Base-by-base conservation (phyloP, 768 basidiomycete species). In the Sistotremastrum niveocremeum region DNA sequence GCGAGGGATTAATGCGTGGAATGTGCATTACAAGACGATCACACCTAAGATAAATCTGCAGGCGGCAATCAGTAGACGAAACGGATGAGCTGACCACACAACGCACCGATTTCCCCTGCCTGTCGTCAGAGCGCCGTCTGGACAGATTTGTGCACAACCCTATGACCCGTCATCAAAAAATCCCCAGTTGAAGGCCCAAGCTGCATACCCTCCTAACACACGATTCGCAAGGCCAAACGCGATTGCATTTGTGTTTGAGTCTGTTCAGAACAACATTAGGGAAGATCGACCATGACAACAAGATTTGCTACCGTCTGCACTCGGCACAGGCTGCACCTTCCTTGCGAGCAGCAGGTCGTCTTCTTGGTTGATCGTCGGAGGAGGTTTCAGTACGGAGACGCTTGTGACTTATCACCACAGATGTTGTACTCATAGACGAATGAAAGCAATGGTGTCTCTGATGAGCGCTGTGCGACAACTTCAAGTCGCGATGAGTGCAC, bases 91-190 rank as follows among this genome's bases (percentile, higher is more conserved):
- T 30, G 38, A 4, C 4, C 12, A 30, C 34, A 45, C 50, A 32
- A 56, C 65, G 41, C 53, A 81, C 82, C 81, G 75, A 68, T 84
- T 85, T 10, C 84, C 84, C 60, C 84, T 79, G 6, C 84, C 84
- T 41, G 84, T 86, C 7, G 83, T 85, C 39, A 86, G 65, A 7
- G 82, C 84, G 44, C 80, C 64, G 58, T 87, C 84, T 42, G 84
- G 84, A 60, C 84, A 88, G 51, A 88, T 86, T 46, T 83, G 79
- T 42, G 77, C 79, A 55, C 81, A 84, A 8, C 81, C 82, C 20
- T 20, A 20, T 20, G 20, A 20, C 20, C 20, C 20, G 20, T 20
- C 20, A 20, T 20, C 20, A 20, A 20, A 20, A 20, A 20, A 20
- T 20, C 20, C 20, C 20, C 20, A 20, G 20, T 20, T 20, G 20